Evolutionary conservation across 2,329 filamentous ascomycete genomes (phyloP), one percentile per base, ranked within the genome.

Genomic region (Colletotrichum sp.): DNA sequence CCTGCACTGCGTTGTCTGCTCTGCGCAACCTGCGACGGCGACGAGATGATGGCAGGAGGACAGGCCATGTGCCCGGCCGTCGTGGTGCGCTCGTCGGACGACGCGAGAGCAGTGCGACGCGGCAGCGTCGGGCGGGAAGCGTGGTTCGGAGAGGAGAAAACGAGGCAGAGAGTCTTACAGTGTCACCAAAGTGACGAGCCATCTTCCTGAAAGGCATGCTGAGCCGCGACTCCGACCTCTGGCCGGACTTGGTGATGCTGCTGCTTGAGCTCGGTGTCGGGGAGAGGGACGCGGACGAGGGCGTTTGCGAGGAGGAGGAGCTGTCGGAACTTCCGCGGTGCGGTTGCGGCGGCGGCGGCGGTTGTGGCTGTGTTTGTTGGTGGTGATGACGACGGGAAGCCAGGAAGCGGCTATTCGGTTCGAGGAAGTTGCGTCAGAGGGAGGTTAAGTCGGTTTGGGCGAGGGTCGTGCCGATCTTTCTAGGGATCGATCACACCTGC

Each of bases 111-210:
- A 51, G 61, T 38, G 36, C 67, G 34, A 58, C 54, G n/a, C n/a
- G 36, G 64, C 34, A 51, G 43, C 43, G 43, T 2, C 43, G 43
- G 43, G 24, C 1, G 18, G n/a, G 34, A 27, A 12, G 18, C n/a
- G 29, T 29, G 29, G 29, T 29, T 27, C n/a, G 29, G 33, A 51
- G 38, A 57, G 66, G 69, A 58, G 66, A 71, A 70, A 71, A 70
- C 75, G 75, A 36, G 21, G 29, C 29, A 31, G 24, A 21, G 2
- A 18, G 73, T 80, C 85, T 79, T 83, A 87, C 85, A 76, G 85
- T 83, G 77, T 87, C 86, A 79, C 86, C 86, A 74, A 87, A 85
- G 65, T 85, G 85, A 79, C 86, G 86, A 66, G 85, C 85, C 81
- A 87, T 84, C 33, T 81, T 80, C 61, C 80, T 77, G 71, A 82